Base-by-base conservation (phyloP, 2,329 filamentous ascomycete species). In the Exophiala phaeomuriformis region DNA sequence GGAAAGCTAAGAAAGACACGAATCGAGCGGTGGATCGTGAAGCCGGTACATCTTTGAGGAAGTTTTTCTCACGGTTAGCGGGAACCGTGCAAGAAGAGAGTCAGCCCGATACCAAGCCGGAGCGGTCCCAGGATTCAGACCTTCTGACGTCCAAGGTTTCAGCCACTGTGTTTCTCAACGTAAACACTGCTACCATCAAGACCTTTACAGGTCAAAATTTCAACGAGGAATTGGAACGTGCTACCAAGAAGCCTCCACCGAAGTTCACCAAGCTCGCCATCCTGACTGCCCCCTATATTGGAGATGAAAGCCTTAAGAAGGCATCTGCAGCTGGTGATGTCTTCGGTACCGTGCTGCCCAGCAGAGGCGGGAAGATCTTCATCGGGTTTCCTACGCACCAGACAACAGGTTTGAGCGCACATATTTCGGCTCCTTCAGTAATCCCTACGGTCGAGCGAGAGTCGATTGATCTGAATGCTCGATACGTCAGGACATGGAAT, bases 361-460 rank as follows among this genome's bases (percentile, higher is more conserved):
- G 81, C 53, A 94, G 90, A 68, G 87, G 88, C 63, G 93, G 93
- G 4, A 84, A 88, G 49, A 87, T 98, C 51, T 98, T 97, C 65
- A 98, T 98, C 65, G 93, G 93, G 0, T 98, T 98, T 66, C 91
- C 93, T 2, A 98, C 93, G 1, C 90, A 91, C 62, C 93, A 98
- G 72, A 98, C 93, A 0, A 98, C 94, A 0, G 93, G 91, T 51
- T 83, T 91, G 30, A 87, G 91, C 10, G 86, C 94, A 67, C 93
- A 98, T 68, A 86, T 98, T 31, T 97, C 91, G 8, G 93, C 93
- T 0, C 93, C 90, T 1, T 96, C 91, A 0, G 84, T 98, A 9
- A 98, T 98, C 53, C 93, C 93, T 0, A 98, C 93, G 0, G 94
- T 98, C 2, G 93, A 98, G 70, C 83, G 93, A 66, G 93, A 98